phyloP scores from a whole-genome alignment of 371 early-diverging fungal genomes.

The Thermomucor indicae-seudaticae region DNA sequence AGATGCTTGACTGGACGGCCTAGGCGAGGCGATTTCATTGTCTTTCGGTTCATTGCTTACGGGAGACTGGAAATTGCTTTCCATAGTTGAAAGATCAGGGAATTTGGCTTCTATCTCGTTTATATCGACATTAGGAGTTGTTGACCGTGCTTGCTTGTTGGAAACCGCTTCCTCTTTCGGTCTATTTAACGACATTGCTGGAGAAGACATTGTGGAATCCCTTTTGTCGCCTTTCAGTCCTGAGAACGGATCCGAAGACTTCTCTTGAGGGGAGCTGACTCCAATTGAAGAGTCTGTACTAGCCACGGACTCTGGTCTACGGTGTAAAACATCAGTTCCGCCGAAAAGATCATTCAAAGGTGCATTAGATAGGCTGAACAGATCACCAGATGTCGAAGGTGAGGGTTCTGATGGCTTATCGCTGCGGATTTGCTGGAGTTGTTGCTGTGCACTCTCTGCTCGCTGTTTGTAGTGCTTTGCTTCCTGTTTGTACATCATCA shows the following conservation, averaged over 20 bases:
- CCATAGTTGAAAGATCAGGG: slow-evolving; percentile 45
- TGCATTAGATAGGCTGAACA: slow-evolving; percentile 19
- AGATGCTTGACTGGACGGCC: not conserved
- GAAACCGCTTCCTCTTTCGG: slow-evolving; percentile 23
- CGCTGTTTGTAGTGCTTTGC: slow-evolving; percentile 26
- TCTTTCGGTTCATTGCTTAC: slow-evolving; percentile 4
- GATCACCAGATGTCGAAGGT: slow-evolving; percentile 7
- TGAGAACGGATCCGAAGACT: slow-evolving; percentile 35
- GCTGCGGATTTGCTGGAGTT: slow-evolving; percentile 17
- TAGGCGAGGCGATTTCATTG: not conserved
- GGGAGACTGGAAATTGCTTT: slow-evolving; percentile 26
- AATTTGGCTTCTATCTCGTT: slow-evolving; percentile 46
- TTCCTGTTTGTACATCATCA: slow-evolving; percentile 36
- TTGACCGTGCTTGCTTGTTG: slow-evolving; percentile 5
- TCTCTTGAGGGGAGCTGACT: slow-evolving; percentile 2
- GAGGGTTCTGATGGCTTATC: slow-evolving; percentile 1
- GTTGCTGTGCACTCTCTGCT: slow-evolving; percentile 22
- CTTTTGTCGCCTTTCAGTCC: slow-evolving; percentile 21
- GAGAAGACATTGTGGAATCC: slow-evolving; percentile 12
- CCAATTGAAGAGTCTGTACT: not conserved
- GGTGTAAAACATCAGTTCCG: slow-evolving; percentile 5
- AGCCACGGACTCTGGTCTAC: slow-evolving; percentile 7
- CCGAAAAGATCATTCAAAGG: slow-evolving; percentile 20
- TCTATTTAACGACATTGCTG: slow-evolving; percentile 20
- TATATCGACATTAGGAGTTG: slow-evolving; percentile 27